Evolutionary conservation across 345 rosid genomes (phyloP).

Genomic region (Gossypium longicalyx): DNA sequence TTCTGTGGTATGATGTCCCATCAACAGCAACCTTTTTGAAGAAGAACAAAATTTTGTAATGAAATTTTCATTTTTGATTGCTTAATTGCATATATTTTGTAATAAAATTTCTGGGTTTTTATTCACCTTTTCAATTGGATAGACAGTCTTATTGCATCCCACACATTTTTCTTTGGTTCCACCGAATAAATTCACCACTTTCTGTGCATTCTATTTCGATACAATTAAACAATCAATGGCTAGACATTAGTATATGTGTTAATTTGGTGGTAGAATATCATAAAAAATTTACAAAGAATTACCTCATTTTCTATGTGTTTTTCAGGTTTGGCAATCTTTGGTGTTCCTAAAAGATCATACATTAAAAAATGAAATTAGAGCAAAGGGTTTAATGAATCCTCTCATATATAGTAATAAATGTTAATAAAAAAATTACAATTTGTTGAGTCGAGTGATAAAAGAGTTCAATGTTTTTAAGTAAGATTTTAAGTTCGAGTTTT

Average conservation of each 20-base stretch:
- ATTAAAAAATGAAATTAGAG: not conserved
- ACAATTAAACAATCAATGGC: not conserved
- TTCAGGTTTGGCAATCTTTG: slow-evolving; percentile 52
- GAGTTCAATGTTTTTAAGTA: too few relatives aligned
- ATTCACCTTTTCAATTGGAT: slow-evolving; percentile 61
- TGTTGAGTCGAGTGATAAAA: too few relatives aligned
- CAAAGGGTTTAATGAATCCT: not conserved
- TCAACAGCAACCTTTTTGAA: slow-evolving; percentile 44
- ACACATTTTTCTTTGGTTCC: slow-evolving; percentile 60
- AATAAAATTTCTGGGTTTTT: slow-evolving; percentile 3
- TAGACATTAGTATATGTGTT: not conserved
- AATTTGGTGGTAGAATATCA: not conserved
- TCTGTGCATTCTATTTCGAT: slow-evolving; percentile 34
- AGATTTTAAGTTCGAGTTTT: too few relatives aligned
- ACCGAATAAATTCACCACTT: slow-evolving; percentile 41
- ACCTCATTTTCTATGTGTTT: slow-evolving; percentile 43
- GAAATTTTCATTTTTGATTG: not conserved
- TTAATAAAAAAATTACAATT: not conserved
- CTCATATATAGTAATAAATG: not conserved
- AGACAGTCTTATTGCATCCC: slow-evolving; percentile 43
- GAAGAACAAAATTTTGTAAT: not conserved
- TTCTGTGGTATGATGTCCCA: slow-evolving; percentile 49
- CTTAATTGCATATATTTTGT: not conserved
- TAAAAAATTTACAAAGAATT: not conserved
- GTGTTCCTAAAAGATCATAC: slow-evolving; percentile 37